phyloP scores from a whole-genome alignment of 1,284 basidiomycete genomes.

The Omphalotus olearius region DNA sequence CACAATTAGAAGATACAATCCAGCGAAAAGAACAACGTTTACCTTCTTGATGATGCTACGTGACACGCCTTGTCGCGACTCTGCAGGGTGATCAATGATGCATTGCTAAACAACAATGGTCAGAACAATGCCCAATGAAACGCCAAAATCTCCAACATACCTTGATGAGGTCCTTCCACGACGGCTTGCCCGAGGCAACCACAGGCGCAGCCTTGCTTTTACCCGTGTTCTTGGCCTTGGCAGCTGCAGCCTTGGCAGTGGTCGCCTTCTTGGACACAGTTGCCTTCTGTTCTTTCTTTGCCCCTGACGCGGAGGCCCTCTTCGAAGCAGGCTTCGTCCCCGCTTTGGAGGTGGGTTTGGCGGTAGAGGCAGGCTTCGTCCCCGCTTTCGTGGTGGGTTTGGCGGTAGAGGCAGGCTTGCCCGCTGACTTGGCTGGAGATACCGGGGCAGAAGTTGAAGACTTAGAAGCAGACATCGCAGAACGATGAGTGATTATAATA shows the following conservation, averaged over 20 bases:
- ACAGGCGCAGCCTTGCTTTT: background rate
- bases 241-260: slow-evolving; percentile 22
- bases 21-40: slow-evolving; percentile 12
- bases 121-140: slow-evolving; percentile 12
- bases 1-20: background rate
- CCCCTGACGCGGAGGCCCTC: slow-evolving; percentile 8
- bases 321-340: slow-evolving; percentile 10
- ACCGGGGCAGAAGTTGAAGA: slow-evolving; percentile 18
- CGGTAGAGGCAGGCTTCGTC: slow-evolving; percentile 15
- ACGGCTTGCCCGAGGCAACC: slow-evolving; percentile 26
- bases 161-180: slow-evolving; percentile 63
- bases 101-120: slow-evolving; percentile 43
- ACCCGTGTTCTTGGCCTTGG: slow-evolving; percentile 23
- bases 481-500: slow-evolving; percentile 11
- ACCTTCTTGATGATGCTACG: slow-evolving; percentile 79
- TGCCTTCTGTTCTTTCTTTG: slow-evolving; percentile 15
- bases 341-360: slow-evolving; percentile 15
- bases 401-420: slow-evolving; percentile 18
- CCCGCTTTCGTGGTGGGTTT: slow-evolving; percentile 12
- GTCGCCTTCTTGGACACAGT: slow-evolving; percentile 24
- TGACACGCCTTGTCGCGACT: slow-evolving; percentile 69
- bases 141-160: slow-evolving; percentile 27
- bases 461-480: slow-evolving; percentile 23
- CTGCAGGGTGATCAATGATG: slow-evolving; percentile 61
- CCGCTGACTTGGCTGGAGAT: slow-evolving; percentile 14